Percentiles rank a stretch among this genome's conserved stretches.
phyloP scores from a whole-genome alignment of 257 asterid species.

The Solanum clarkiae region DNA sequence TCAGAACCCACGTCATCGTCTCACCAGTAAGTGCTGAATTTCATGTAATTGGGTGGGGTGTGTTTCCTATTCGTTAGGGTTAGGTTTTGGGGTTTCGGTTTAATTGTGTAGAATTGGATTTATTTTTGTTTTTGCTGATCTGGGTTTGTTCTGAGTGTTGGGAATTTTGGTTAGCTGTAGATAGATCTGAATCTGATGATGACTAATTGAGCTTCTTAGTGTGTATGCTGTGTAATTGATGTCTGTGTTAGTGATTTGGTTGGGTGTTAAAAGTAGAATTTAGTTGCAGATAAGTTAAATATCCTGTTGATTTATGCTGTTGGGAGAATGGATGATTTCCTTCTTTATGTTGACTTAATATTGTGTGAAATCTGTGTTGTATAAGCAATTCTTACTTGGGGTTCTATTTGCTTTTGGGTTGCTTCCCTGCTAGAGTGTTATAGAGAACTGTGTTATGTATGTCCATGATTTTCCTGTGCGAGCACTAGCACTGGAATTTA shows the following conservation, averaged over 20 bases:
- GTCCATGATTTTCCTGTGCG: neutral
- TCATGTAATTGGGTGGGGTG: neutral
- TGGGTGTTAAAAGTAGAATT: neutral
- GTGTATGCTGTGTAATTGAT: neutral
- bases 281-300: neutral
- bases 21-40: slow-evolving; percentile 45
- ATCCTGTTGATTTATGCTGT: neutral
- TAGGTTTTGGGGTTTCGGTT: neutral
- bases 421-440: neutral
- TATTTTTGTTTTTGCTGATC: neutral
- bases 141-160: neutral
- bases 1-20: slow-evolving; percentile 96
- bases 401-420: neutral
- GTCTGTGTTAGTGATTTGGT: neutral
- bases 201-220: neutral
- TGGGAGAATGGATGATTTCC: neutral
- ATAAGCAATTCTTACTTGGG: neutral
- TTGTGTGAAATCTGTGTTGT: neutral
- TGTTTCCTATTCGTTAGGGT: neutral
- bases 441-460: too few relatives aligned
- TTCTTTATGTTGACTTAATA: neutral
- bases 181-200: slow-evolving; percentile 5
- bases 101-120: neutral
- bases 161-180: neutral
- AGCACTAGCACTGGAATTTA: neutral